Conservation (phyloP, 139 green algal species). For the Chlorella sorokiniana region DNA sequence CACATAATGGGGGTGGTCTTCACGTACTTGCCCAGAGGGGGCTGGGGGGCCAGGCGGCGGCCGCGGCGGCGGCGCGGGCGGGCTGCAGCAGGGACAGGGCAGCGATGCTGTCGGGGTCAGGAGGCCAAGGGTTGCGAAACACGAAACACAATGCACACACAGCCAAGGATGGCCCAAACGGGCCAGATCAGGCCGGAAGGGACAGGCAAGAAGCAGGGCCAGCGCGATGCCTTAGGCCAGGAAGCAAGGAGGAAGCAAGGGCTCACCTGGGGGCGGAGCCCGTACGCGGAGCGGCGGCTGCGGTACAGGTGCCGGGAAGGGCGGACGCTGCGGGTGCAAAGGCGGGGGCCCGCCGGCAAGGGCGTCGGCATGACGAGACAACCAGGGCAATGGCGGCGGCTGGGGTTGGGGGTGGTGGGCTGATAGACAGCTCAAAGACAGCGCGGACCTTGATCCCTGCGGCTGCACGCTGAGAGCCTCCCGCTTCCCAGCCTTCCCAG, state of each 20-base stretch:
- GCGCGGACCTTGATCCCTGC: too few relatives aligned
- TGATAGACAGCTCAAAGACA: too few relatives aligned
- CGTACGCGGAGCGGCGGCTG: conserved; percentile 16
- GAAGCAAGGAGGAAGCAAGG: not conserved
- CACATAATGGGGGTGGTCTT: conserved; percentile 35
- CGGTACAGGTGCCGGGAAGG: conserved; percentile 37
- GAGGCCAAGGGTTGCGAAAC: not conserved
- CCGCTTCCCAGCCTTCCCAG: too few relatives aligned
- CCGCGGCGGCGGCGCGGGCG: conserved; percentile 32
- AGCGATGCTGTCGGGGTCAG: too few relatives aligned
- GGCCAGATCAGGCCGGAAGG: not conserved
- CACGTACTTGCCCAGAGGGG: conserved; percentile 21
- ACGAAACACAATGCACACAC: too few relatives aligned
- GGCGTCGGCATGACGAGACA: too few relatives aligned
- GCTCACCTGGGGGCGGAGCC: conserved; percentile 30
- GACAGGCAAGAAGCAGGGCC: not conserved
- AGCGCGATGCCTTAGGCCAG: not conserved
- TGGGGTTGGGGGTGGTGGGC: too few relatives aligned
- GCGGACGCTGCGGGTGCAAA: not conserved
- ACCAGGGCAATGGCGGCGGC: too few relatives aligned
- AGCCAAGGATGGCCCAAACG: not conserved
- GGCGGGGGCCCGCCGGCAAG: too few relatives aligned
- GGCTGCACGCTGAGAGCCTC: too few relatives aligned
- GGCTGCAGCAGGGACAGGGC: conserved; percentile 4
- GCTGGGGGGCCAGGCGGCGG: conserved; percentile 35